Base-by-base conservation (phyloP, 2,329 filamentous ascomycete genomes). In the Xylaria sp. region DNA sequence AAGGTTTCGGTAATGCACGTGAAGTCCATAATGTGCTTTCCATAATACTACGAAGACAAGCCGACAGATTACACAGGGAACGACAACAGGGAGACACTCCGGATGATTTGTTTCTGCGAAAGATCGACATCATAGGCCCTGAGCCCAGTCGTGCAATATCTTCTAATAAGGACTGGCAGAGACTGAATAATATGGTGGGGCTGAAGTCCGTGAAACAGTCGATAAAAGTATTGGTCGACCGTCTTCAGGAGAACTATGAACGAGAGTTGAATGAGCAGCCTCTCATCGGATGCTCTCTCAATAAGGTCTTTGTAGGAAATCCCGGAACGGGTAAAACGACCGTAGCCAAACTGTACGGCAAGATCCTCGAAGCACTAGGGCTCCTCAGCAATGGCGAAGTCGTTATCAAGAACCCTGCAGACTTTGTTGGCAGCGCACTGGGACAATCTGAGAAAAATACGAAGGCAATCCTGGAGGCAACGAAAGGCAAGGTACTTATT, bases 1-100 rank as follows among this genome's bases (percentile, higher is more conserved):
- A 89, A 42, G 91, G 91, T 0, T 94, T 94, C 68, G 92, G 90
- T 0, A 94, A 95, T 73, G 92, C 92, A n/a, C 65, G 65, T 3
- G 84, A 88, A 0, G 80, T 94, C 0, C 87, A 93, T 54, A 94
- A 93, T 71, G 77, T 78, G 0, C 78, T 92, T 1, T 78, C 84
- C 0, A 77, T 72, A 0, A 88, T 94, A 4, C 76, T 81, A 0
- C 81, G 85, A 11, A 83, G 90, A 1, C 92, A 94, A 74, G 82
- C 89, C 0, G 81, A 81, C 1, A 82, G 92, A 0, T 71, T 94
- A 0, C 72, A 74, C 0, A 44, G 49, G 23, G 44, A 46, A 42
- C 56, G 65, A 51, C 46, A 78, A 78, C 3, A 83, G 1, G 65
- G 59, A 1, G 48, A 51, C 3, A 74, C 72, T 0, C 82, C 88